Evolutionary conservation across 768 basidiomycete genomes (phyloP).

Genomic region (Lyophyllum semitale): DNA sequence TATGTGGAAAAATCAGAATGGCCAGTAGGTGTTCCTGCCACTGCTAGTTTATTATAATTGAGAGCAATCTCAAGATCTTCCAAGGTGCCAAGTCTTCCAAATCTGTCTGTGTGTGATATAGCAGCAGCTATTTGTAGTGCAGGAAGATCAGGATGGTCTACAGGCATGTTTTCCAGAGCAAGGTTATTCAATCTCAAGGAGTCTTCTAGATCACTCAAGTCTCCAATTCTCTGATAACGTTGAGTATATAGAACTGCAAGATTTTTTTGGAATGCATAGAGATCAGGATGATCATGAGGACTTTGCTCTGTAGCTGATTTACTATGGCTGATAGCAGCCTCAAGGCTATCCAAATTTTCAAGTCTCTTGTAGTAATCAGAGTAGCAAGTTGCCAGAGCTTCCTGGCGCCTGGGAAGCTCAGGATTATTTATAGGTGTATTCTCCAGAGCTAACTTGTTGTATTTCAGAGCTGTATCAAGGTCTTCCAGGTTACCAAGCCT

Average conservation of each 20-base stretch:
- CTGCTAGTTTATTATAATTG: neutral
- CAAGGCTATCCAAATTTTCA: slow-evolving; percentile 23
- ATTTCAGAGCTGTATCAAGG: slow-evolving; percentile 20
- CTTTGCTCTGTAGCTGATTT: neutral
- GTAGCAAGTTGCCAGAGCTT: slow-evolving; percentile 18
- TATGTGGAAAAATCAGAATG: neutral
- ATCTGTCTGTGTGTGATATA: neutral
- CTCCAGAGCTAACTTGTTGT: slow-evolving; percentile 1
- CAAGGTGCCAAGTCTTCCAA: neutral
- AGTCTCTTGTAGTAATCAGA: slow-evolving; percentile 19
- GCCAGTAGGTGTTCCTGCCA: neutral
- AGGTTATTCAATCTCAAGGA: neutral
- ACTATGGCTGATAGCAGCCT: slow-evolving; percentile 4
- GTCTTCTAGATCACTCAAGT: slow-evolving; percentile 1
- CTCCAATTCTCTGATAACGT: slow-evolving; percentile 1
- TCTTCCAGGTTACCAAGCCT: slow-evolving; percentile 11
- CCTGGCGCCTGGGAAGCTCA: slow-evolving; percentile 14
- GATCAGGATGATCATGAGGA: slow-evolving; percentile 1
- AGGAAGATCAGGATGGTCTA: slow-evolving; percentile 1
- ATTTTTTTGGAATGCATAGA: neutral
- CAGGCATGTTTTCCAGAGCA: slow-evolving; percentile 1
- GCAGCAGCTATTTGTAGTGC: neutral
- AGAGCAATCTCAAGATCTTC: slow-evolving; percentile 2
- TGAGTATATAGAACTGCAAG: slow-evolving; percentile 1
- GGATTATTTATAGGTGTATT: slow-evolving; percentile 4